Conservation (phyloP, 495 filamentous ascomycete species). For the Neurospora sp. region DNA sequence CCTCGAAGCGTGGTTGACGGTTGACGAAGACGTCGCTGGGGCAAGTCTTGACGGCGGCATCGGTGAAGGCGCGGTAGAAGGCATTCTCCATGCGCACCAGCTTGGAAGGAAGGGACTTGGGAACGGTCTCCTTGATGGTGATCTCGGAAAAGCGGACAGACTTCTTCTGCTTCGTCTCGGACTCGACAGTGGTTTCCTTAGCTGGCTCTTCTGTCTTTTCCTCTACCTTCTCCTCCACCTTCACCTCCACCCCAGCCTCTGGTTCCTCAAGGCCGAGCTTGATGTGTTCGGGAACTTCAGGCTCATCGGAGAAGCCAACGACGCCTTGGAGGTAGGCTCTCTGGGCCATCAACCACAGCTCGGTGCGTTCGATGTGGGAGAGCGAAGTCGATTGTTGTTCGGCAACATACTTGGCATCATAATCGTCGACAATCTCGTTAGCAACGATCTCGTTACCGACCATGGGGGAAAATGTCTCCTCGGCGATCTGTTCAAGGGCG, state of each 20-base stretch:
- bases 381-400: conserved; percentile 54
- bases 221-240: conserved; percentile 15
- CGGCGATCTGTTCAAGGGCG: conserved; percentile 2
- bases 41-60: conserved; percentile 47
- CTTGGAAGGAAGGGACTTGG: conserved; percentile 36
- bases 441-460: conserved; percentile 38
- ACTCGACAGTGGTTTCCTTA: conserved; percentile 19
- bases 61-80: conserved; percentile 86
- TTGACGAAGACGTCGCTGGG: conserved; percentile 71
- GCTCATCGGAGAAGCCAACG: conserved; percentile 38
- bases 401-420: conserved; percentile 57
- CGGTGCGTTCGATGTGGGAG: conserved; percentile 68
- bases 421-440: conserved; percentile 49
- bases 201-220: conserved; percentile 16
- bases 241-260: conserved; percentile 4
- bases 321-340: conserved; percentile 65
- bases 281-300: conserved; percentile 13
- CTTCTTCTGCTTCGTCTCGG: conserved; percentile 48
- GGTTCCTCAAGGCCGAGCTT: neutral
- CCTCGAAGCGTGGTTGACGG: conserved; percentile 76
- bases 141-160: conserved; percentile 66
- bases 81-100: conserved; percentile 56
- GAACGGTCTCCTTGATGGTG: conserved; percentile 34
- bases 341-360: conserved; percentile 72
- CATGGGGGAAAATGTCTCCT: conserved; percentile 25